Evolutionary conservation across 164 flowering plant genomes (phyloP).

Genomic region (Piper betle): DNA sequence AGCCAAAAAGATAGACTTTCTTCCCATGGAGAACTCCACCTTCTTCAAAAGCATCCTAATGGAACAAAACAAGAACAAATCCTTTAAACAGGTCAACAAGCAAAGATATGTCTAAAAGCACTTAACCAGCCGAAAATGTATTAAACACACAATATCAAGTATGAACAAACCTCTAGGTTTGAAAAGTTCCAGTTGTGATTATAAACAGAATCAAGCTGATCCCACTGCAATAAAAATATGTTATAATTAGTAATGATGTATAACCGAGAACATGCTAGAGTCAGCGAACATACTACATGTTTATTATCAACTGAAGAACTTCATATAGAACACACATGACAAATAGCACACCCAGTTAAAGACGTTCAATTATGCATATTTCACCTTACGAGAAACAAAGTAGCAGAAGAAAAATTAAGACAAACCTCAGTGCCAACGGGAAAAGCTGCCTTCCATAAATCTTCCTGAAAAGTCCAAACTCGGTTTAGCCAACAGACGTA

Average conservation of each 20-base stretch:
- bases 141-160: neutral
- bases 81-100: neutral
- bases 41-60: slow-evolving; percentile 88
- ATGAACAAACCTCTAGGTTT: slow-evolving; percentile 39
- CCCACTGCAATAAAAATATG: slow-evolving; percentile 56
- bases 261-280: neutral
- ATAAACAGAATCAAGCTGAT: slow-evolving; percentile 65
- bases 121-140: neutral
- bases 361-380: neutral
- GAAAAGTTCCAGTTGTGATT: slow-evolving; percentile 75
- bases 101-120: neutral
- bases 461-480: slow-evolving; percentile 47
- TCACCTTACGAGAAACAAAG: neutral
- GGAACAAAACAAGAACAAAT: slow-evolving; percentile 1
- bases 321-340: neutral
- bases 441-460: slow-evolving; percentile 65
- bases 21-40: slow-evolving; percentile 67
- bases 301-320: neutral
- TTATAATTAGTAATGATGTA: slow-evolving; percentile 1
- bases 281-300: neutral
- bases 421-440: slow-evolving; percentile 96
- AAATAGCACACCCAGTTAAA: neutral
- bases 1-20: slow-evolving; percentile 80
- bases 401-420: neutral
- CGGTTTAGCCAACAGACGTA: neutral